Percentiles rank a stretch among this genome's conserved stretches.
phyloP scores from a whole-genome alignment of 73 alveolate species.

The Durusdinium trenchii region DNA sequence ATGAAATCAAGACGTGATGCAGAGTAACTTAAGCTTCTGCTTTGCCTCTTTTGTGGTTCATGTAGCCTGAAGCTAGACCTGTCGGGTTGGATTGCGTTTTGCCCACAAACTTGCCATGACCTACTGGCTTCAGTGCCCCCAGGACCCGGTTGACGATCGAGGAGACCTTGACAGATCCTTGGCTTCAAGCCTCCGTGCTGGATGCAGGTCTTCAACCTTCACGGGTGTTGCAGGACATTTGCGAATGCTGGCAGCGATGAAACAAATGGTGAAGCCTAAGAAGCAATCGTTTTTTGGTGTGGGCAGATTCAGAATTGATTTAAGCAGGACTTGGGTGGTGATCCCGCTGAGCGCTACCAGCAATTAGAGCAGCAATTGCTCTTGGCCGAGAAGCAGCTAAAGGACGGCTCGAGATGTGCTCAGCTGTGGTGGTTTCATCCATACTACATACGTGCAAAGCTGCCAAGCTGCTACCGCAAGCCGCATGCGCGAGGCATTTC shows the following conservation, averaged over 20 bases:
- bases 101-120: not conserved
- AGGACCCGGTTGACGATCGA: conserved; percentile 59
- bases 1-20: not conserved
- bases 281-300: too few species aligned
- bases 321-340: not conserved
- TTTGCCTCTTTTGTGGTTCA: not conserved
- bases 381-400: conserved; percentile 58
- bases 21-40: too few species aligned
- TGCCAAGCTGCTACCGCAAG: not conserved
- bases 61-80: not conserved
- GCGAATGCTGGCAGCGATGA: too few species aligned
- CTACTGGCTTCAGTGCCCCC: too few species aligned
- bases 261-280: too few species aligned
- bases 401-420: not conserved
- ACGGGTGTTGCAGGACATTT: too few species aligned
- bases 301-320: not conserved
- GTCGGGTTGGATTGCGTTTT: not conserved
- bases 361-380: conserved; percentile 86
- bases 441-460: not conserved
- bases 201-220: too few species aligned
- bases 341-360: conserved; percentile 20
- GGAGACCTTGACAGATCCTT: conserved; percentile 42
- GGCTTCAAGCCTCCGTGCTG: not conserved
- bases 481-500: too few species aligned
- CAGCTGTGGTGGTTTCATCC: not conserved